Evolutionary conservation across 2,329 filamentous ascomycete species (phyloP), one percentile per base, ranked within the genome.

Genomic region (Aureobasidium sp.): DNA sequence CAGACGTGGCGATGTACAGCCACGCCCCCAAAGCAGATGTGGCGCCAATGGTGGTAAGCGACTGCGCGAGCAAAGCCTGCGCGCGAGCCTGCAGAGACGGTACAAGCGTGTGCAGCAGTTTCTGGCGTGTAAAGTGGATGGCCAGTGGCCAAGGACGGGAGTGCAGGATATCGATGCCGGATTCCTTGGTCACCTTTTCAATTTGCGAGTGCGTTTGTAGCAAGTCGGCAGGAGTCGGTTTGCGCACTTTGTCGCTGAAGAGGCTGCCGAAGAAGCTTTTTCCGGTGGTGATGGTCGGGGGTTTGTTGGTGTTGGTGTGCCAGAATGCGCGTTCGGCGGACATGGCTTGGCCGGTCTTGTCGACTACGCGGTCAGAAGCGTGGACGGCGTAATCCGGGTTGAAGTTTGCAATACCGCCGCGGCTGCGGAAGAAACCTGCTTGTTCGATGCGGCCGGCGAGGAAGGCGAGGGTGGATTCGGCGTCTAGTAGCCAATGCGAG

Each of bases 391-490:
- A 49, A 12, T 55, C 53, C 2, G 53, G 53, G 12, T 55, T 55
- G 30, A 49, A 55, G 27, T 55, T 49, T 10, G 44, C 45, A 4
- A 17, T 29, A 16, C 16, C 29, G 14, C 24, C 27, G 19, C 24
- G 19, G 14, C 37, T 48, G 21, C 38, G 35, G 32, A 55, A 63
- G 37, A 82, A 70, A 1, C 81, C 81, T 17, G 81, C 77, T 66
- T 85, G 83, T 16, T 80, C 77, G 61, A 94, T 83, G 42, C 84
- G 80, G 1, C 91, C 91, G 6, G 87, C 80, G 2, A 95, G 78
- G 69, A 85, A 95, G 41, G 95, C 84, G n/a, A 89, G 79, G 52
- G 83, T 84, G 61, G 84, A 84, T 68, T 96, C 90, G 0, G 90
- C 85, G 3, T 79, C 79, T 0, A 83, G 79, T 3, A 98, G 77